These are phyloP conservation scores for Cubamyces sp. DNA, from an alignment of 768 basidiomycete species.

Conservation along the genomic window DNA sequence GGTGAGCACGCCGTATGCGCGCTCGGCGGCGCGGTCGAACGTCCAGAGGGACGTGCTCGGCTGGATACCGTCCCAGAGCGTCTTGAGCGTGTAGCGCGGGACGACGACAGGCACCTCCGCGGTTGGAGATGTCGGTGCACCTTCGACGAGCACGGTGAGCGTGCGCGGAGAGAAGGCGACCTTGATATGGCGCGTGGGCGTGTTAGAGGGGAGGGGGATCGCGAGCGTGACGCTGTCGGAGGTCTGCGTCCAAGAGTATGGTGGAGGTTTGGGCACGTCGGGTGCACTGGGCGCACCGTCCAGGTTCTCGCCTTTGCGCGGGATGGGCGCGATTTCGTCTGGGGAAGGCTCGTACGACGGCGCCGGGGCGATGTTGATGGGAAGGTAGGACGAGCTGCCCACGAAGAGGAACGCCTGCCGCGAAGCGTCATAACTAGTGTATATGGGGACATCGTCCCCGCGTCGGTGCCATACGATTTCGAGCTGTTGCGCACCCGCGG, in stretches of 20 bases:
- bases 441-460: slow-evolving; percentile 72
- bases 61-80: slow-evolving; percentile 81
- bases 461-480: slow-evolving; percentile 71
- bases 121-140: slow-evolving; percentile 30
- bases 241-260: slow-evolving; percentile 94
- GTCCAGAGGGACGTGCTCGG: slow-evolving; percentile 90
- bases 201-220: slow-evolving; percentile 79
- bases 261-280: slow-evolving; percentile 59
- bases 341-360: slow-evolving; percentile 57
- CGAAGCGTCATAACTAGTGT: slow-evolving; percentile 50
- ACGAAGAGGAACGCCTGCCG: slow-evolving; percentile 56
- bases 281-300: slow-evolving; percentile 38
- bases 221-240: slow-evolving; percentile 81
- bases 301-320: slow-evolving; percentile 60
- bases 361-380: slow-evolving; percentile 38
- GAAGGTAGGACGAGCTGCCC: slow-evolving; percentile 59
- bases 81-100: slow-evolving; percentile 63
- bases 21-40: slow-evolving; percentile 80
- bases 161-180: slow-evolving; percentile 67
- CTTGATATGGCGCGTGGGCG: slow-evolving; percentile 63
- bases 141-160: slow-evolving; percentile 64
- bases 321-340: slow-evolving; percentile 73
- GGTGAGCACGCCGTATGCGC: slow-evolving; percentile 70
- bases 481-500: slow-evolving; percentile 42
- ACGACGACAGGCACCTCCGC: slow-evolving; percentile 37